Conservation (phyloP, 108 stramenopile species). For the Chaetoceros muelleri region DNA sequence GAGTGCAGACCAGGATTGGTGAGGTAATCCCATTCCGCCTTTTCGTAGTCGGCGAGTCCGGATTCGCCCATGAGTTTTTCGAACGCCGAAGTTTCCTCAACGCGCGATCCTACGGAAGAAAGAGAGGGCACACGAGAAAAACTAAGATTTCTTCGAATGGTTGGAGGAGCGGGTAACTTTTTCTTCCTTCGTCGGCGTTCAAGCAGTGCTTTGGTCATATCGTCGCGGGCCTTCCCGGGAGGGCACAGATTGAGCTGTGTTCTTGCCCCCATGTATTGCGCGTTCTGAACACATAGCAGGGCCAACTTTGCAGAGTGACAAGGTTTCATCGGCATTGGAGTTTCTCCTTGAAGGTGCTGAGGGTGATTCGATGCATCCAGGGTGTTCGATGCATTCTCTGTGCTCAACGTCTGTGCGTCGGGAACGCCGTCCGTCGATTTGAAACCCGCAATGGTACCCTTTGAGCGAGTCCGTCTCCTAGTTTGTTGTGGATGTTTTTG, state of each 20-base stretch:
- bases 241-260: conserved; percentile 71
- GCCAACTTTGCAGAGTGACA: conserved; percentile 47
- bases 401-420: background rate
- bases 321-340: conserved; percentile 22
- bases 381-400: background rate
- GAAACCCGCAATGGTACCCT: conserved; percentile 36
- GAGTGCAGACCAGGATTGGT: background rate
- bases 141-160: background rate
- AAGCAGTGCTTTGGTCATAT: background rate
- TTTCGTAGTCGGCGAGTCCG: background rate
- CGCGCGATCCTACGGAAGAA: background rate
- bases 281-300: conserved; percentile 52
- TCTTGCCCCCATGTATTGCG: conserved; percentile 48
- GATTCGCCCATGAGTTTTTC: background rate
- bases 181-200: background rate
- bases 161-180: background rate
- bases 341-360: conserved; percentile 1
- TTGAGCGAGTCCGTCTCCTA: conserved; percentile 25
- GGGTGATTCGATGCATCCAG: conserved; percentile 1
- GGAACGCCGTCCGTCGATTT: conserved; percentile 1
- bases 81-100: background rate
- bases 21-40: background rate
- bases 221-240: conserved; percentile 42
- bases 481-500: background rate
- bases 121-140: background rate